Evolutionary conservation across 2,329 filamentous ascomycete genomes (phyloP).

Genomic region (Talaromyces sp.): DNA sequence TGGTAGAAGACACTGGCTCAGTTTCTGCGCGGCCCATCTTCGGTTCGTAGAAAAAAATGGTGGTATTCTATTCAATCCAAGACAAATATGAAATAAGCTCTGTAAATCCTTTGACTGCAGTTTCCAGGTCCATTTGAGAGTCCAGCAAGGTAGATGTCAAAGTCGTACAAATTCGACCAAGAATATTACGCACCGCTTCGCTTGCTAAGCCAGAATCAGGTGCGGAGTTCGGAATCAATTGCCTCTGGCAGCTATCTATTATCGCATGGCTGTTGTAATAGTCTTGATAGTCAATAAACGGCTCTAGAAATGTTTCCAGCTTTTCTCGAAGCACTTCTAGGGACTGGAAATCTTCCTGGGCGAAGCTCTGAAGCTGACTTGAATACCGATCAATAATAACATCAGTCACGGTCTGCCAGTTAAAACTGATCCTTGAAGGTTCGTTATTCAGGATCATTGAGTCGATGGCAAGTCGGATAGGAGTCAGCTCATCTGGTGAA

Average conservation of each 20-base stretch:
- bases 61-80: background rate
- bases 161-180: background rate
- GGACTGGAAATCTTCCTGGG: background rate
- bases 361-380: background rate
- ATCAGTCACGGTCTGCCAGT: background rate
- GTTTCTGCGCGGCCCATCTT: no score
- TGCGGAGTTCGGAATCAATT: background rate
- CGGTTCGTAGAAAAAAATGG: no score
- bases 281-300: background rate
- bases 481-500: background rate
- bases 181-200: background rate
- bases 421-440: background rate
- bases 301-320: background rate
- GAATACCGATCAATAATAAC: background rate
- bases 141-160: conserved; percentile 16
- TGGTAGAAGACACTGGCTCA: no score
- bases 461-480: background rate
- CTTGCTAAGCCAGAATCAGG: background rate
- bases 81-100: conserved; percentile 10
- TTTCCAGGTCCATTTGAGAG: conserved; percentile 1
- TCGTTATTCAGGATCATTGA: background rate
- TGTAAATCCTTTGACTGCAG: background rate
- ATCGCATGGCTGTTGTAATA: background rate
- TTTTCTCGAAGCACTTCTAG: background rate
- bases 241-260: background rate